phyloP scores from a whole-genome alignment of 2,329 filamentous ascomycete species.

The Epichloe festucae region DNA sequence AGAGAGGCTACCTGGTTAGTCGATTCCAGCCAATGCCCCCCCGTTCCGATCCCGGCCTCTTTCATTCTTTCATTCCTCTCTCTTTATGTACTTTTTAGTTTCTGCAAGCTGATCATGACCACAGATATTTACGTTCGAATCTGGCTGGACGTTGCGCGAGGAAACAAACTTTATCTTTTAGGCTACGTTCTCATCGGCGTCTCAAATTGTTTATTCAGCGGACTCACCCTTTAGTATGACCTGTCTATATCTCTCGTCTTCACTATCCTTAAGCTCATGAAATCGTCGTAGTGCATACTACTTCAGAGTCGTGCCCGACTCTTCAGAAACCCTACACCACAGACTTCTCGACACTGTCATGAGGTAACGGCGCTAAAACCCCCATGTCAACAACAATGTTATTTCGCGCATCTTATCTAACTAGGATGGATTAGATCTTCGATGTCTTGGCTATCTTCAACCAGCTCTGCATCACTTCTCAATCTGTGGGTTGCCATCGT shows the following conservation, averaged over 20 bases:
- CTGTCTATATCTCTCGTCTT: not conserved
- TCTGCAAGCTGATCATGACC: not conserved
- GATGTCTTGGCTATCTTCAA: not conserved
- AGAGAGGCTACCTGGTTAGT: not conserved
- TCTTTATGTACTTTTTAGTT: not conserved
- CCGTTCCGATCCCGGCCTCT: not conserved
- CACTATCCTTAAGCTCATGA: not conserved
- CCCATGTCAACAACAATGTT: not conserved
- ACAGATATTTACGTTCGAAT: constrained; percentile 1
- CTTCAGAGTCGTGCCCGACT: not conserved
- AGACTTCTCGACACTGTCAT: not conserved
- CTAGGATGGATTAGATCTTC: not conserved
- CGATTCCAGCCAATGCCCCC: too few species aligned
- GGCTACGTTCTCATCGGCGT: not conserved
- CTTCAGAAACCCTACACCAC: not conserved
- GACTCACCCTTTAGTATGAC: not conserved
- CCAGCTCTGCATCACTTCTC: not conserved
- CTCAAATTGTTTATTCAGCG: not conserved
- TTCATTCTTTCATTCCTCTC: not conserved
- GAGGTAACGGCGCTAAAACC: not conserved
- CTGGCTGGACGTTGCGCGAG: not conserved
- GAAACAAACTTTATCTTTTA: not conserved
- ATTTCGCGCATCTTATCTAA: not conserved
- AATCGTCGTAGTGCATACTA: not conserved
- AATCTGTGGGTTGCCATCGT: not conserved